These are phyloP conservation scores for Citrus inodora DNA, from an alignment of 345 rosid species.

Conservation along the genomic window DNA sequence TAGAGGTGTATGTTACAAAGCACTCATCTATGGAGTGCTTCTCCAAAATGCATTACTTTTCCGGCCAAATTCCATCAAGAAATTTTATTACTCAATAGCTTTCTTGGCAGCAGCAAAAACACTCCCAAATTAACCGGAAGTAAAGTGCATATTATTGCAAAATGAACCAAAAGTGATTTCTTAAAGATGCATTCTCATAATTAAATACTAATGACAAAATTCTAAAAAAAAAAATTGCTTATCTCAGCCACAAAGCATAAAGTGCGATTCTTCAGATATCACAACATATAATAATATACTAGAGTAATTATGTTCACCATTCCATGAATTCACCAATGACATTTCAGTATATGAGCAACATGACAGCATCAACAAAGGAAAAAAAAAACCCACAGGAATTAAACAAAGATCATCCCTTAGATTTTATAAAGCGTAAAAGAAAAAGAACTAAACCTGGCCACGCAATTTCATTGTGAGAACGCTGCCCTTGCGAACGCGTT, in stretches of 20 bases:
- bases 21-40: neutral
- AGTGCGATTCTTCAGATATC: neutral
- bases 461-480: constrained; percentile 82
- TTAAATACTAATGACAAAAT: neutral
- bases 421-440: neutral
- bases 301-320: neutral
- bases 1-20: neutral
- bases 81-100: neutral
- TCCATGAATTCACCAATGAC: neutral
- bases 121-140: neutral
- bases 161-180: neutral
- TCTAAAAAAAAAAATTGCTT: too few relatives aligned
- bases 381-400: neutral
- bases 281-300: neutral
- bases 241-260: neutral
- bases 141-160: neutral
- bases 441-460: constrained; percentile 63
- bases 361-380: neutral
- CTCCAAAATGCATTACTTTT: neutral
- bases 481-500: constrained; percentile 80
- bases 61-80: neutral
- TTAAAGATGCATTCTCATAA: neutral
- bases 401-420: neutral
- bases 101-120: neutral
- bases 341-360: neutral